phyloP scores from a whole-genome alignment of 139 green algal species.

The Raphidocelis subcapitata region DNA sequence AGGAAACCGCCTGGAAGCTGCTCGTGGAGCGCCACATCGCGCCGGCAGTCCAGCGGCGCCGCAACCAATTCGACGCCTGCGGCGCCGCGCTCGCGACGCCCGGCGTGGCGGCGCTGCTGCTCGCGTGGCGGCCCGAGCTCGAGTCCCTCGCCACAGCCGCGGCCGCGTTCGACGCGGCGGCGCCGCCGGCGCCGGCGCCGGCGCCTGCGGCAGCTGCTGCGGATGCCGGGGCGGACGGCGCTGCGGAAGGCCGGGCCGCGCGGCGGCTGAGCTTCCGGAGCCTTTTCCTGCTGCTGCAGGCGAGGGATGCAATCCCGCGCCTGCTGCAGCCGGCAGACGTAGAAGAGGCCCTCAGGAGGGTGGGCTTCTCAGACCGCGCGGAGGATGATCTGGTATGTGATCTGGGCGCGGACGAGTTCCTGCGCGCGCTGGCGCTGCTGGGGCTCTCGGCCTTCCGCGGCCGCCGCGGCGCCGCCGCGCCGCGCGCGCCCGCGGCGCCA shows the following conservation, averaged over 20 bases:
- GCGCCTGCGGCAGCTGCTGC: too few relatives aligned
- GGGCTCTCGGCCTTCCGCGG: constrained; percentile 17
- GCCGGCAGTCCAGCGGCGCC: constrained; percentile 35
- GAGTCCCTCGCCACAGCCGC: constrained; percentile 1
- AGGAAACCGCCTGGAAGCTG: constrained; percentile 46
- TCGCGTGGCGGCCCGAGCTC: constrained; percentile 15
- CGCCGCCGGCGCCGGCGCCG: too few relatives aligned
- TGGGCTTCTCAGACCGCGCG: constrained; percentile 28
- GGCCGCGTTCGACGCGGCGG: not conserved
- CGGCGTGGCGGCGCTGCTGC: constrained; percentile 14
- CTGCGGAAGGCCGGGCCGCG: too few relatives aligned
- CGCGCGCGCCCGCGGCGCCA: constrained; percentile 6
- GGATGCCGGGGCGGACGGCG: too few relatives aligned
- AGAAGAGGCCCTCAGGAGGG: constrained; percentile 40
- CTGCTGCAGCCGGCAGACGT: constrained; percentile 46
- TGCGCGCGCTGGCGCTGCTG: constrained; percentile 12
- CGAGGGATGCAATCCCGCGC: constrained; percentile 28
- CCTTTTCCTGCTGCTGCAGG: constrained; percentile 28
- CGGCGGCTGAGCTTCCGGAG: not conserved
- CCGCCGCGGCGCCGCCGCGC: not conserved
- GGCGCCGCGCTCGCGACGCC: constrained; percentile 9
- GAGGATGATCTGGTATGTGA: not conserved
- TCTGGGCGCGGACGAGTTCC: not conserved
- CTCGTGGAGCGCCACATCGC: constrained; percentile 54
- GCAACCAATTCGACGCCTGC: constrained; percentile 30